phyloP scores from a whole-genome alignment of 768 basidiomycete species.

The Lactarius tabidus region DNA sequence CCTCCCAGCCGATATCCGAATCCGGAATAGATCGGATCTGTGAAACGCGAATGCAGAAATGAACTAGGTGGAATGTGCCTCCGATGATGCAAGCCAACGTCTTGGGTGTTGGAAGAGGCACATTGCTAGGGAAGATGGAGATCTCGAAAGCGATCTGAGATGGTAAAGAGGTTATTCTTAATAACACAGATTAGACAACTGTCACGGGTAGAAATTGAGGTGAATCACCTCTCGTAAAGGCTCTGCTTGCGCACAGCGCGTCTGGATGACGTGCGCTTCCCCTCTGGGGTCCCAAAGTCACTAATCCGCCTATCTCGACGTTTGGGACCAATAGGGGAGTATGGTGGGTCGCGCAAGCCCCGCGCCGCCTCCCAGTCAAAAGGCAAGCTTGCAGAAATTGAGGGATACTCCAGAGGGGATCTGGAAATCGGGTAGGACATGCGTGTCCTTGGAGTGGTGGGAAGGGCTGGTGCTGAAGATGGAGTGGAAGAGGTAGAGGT shows the following conservation, averaged over 20 bases:
- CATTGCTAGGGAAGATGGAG: slow-evolving; percentile 76
- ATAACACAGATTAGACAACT: slow-evolving; percentile 13
- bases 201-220: not conserved
- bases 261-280: slow-evolving; percentile 41
- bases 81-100: slow-evolving; percentile 66
- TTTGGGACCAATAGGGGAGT: slow-evolving; percentile 52
- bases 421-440: slow-evolving; percentile 47
- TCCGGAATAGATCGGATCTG: slow-evolving; percentile 54
- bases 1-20: slow-evolving; percentile 74
- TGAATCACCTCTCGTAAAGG: slow-evolving; percentile 53
- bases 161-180: slow-evolving; percentile 60
- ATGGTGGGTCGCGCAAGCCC: slow-evolving; percentile 66
- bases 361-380: slow-evolving; percentile 88
- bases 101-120: slow-evolving; percentile 65
- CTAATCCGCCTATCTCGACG: slow-evolving; percentile 42
- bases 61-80: slow-evolving; percentile 58
- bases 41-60: slow-evolving; percentile 60
- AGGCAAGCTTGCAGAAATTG: slow-evolving; percentile 68
- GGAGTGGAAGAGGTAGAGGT: slow-evolving; percentile 33
- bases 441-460: slow-evolving; percentile 45
- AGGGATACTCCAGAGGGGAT: slow-evolving; percentile 63
- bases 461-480: slow-evolving; percentile 26
- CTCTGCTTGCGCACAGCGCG: slow-evolving; percentile 61
- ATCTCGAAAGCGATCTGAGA: slow-evolving; percentile 73
- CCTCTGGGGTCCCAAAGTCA: slow-evolving; percentile 31